Evolutionary conservation across 768 basidiomycete genomes (phyloP), one percentile per base, ranked within the genome.

Genomic region (Filobasidium floriforme): DNA sequence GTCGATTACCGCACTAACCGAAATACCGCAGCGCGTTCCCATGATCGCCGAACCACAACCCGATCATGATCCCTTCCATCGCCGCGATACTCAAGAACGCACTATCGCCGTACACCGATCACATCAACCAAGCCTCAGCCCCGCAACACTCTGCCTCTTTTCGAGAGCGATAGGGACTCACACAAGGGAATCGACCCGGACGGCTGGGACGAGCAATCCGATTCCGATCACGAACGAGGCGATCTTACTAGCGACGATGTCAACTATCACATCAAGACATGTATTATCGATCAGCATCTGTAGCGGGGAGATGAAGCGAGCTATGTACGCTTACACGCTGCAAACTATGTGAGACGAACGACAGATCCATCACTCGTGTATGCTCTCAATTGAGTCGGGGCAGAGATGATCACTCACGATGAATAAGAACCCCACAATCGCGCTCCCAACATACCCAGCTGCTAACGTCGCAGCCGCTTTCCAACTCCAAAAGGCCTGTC

Each of bases 21-120:
- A 88, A 79, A 86, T 86, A 51, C 87, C 92, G 70, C 41, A 74
- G 41, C 22, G 73, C 71, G 87, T 70, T 77, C 88, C 90, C 92
- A 77, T 97, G 93, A 74, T 88, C 90, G 52, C 92, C 86, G 76
- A 94, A 96, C 92, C 93, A 96, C 70, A 97, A 89, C 0, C 90
- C 92, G 65, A 97, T 84, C 57, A 97, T 81, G 26, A 96, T 80
- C 10, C 84, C 91, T 77, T 96, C 92, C 71, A 90, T 93, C 11
- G 86, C 76, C 26, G 89, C 71, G 26, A 90, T 92, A 49, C 94
- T 83, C 11, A 88, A 66, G 71, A 93, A 92, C 28, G 92, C 94
- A 67, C 92, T 96, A 19, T 18, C 22, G 18, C 32, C 32, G 32
- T 37, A 3, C 32, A 37, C 32, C 32, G 32, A 9, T 37, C 9